Evolutionary conservation across 768 basidiomycete genomes (phyloP).

Genomic region (Lactifluus pinguis): DNA sequence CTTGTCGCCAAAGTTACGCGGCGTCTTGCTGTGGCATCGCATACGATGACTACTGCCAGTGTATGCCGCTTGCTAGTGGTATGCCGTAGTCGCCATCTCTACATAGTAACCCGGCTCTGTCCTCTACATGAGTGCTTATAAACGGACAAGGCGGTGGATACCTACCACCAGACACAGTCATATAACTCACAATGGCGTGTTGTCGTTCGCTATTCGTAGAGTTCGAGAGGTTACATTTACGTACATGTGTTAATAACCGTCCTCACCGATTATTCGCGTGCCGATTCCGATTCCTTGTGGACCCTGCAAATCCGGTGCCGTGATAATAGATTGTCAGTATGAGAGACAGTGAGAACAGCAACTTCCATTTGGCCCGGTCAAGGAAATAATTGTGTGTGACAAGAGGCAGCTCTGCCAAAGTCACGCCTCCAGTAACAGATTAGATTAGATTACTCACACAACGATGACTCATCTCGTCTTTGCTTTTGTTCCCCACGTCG

Average conservation of each 20-base stretch:
- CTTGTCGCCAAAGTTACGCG: conserved; percentile 69
- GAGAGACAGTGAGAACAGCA: no score
- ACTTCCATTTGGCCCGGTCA: no score
- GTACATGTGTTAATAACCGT: not conserved
- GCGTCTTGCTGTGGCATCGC: conserved; percentile 47
- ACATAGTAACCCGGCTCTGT: conserved; percentile 86
- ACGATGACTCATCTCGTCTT: not conserved
- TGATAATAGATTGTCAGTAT: no score
- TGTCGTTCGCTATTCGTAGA: no score
- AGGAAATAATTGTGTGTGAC: no score
- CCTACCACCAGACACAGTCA: no score
- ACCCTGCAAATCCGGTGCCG: conserved; percentile 25
- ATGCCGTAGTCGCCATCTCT: conserved; percentile 82
- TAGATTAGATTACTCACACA: no score
- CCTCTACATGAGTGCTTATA: not conserved
- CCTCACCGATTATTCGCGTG: conserved; percentile 36
- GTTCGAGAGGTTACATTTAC: conserved; percentile 31
- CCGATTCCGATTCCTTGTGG: conserved; percentile 52
- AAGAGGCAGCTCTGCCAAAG: no score
- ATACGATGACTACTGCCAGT: conserved; percentile 69
- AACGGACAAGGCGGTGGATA: conserved; percentile 43
- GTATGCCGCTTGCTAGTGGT: conserved; percentile 13
- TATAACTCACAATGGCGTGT: no score
- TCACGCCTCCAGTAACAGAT: no score
- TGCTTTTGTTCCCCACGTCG: not conserved